These are phyloP conservation scores for Chenopodium album DNA, from an alignment of 148 eudicot genomes.

Conservation along the genomic window DNA sequence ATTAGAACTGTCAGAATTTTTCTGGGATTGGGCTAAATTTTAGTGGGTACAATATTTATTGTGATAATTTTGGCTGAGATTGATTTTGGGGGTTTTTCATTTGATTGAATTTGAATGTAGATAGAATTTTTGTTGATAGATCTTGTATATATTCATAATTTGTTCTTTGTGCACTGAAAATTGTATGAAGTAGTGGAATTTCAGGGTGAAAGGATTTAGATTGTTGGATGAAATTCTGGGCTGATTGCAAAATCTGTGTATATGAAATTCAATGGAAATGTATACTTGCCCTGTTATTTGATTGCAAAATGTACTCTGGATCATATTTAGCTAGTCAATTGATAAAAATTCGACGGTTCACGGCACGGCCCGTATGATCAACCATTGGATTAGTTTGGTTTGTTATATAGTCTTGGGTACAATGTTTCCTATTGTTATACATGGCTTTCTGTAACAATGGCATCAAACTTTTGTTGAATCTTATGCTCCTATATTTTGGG, in stretches of 20 bases:
- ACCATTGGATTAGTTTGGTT: neutral
- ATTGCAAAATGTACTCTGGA: neutral
- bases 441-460: neutral
- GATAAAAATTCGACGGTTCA: neutral
- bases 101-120: neutral
- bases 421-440: neutral
- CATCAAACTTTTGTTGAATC: neutral
- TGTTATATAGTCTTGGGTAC: neutral
- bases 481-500: conserved; percentile 4
- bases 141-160: neutral
- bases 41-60: neutral
- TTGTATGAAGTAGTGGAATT: neutral
- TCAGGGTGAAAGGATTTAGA: neutral
- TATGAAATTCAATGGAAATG: neutral
- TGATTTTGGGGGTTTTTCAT: too few species aligned
- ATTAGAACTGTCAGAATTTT: neutral
- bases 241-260: neutral
- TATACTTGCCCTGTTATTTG: neutral
- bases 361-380: neutral
- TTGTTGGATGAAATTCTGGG: neutral
- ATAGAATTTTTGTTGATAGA: neutral
- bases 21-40: neutral
- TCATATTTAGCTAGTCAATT: neutral
- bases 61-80: neutral
- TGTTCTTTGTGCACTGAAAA: neutral